These are phyloP conservation scores for Mycena sanguinolenta DNA, from an alignment of 768 basidiomycete species.

Conservation along the genomic window DNA sequence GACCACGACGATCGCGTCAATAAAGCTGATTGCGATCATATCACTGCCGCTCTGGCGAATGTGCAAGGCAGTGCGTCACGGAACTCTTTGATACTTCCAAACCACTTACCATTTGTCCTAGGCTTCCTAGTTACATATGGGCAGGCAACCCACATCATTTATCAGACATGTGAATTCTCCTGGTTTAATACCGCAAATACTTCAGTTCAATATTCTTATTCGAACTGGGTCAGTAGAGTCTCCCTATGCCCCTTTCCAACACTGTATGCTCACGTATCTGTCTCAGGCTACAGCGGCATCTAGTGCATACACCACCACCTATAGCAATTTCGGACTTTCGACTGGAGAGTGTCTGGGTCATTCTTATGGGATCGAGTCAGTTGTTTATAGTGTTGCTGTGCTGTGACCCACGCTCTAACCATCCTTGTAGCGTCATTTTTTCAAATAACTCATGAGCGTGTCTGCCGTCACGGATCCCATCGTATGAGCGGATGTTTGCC, in stretches of 20 bases:
- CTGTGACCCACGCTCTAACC: constrained; percentile 15
- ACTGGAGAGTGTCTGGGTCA: constrained; percentile 12
- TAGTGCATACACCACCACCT: constrained; percentile 9
- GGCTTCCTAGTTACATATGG: not conserved
- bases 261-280: constrained; percentile 9
- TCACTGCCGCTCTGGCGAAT: too few species aligned
- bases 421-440: constrained; percentile 10
- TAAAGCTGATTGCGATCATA: constrained; percentile 12
- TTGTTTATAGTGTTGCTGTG: constrained; percentile 10
- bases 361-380: constrained; percentile 6
- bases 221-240: constrained; percentile 9
- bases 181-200: not conserved
- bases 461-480: too few species aligned
- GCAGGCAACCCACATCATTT: not conserved
- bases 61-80: too few species aligned
- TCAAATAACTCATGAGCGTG: constrained; percentile 1
- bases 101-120: constrained; percentile 4
- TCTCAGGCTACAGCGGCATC: constrained; percentile 10
- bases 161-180: constrained; percentile 11
- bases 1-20: constrained; percentile 5
- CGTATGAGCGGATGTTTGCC: too few species aligned
- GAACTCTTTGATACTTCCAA: too few species aligned
- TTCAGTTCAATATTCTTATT: constrained; percentile 4
- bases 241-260: constrained; percentile 7
- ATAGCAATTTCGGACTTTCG: not conserved